Percentiles rank a stretch among this genome's conserved stretches.
Evolutionary conservation across 352 stramenopile species (phyloP).

Genomic region (Pilasporangium apinafurcum): DNA sequence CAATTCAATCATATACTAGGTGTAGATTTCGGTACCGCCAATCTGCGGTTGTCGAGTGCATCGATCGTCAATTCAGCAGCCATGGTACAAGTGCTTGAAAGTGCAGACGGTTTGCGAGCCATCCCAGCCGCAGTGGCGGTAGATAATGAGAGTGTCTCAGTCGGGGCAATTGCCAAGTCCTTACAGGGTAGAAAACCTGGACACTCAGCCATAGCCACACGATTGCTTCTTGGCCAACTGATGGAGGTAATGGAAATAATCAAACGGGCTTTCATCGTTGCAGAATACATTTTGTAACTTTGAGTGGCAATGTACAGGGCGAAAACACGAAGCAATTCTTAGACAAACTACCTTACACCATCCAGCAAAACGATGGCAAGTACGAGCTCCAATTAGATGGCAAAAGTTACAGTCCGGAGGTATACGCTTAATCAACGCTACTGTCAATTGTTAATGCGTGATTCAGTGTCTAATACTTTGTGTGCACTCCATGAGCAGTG

Average conservation of each 20-base stretch:
- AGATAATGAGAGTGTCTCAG: slow-evolving; percentile 45
- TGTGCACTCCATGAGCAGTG: slow-evolving; percentile 38
- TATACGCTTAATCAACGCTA: slow-evolving; percentile 3
- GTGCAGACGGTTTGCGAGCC: slow-evolving; percentile 39
- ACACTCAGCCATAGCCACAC: slow-evolving; percentile 45
- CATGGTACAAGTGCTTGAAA: slow-evolving; percentile 42
- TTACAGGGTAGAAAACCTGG: slow-evolving; percentile 48
- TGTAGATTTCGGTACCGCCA: slow-evolving; percentile 48
- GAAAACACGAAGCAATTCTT: slow-evolving; percentile 26
- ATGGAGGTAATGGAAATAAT: slow-evolving; percentile 5
- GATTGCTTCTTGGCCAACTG: slow-evolving; percentile 30
- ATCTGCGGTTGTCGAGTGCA: slow-evolving; percentile 37
- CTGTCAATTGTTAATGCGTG: neutral
- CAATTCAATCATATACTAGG: slow-evolving; percentile 32
- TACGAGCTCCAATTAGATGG: slow-evolving; percentile 40
- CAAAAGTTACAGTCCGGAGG: slow-evolving; percentile 53
- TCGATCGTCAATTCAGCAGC: slow-evolving; percentile 11
- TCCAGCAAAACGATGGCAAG: slow-evolving; percentile 12
- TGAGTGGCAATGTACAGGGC: no score
- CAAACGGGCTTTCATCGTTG: neutral
- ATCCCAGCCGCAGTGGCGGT: slow-evolving; percentile 52
- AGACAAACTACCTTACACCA: slow-evolving; percentile 31
- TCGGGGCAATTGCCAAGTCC: slow-evolving; percentile 40
- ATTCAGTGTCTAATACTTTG: neutral
- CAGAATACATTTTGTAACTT: slow-evolving; percentile 1